phyloP scores from a whole-genome alignment of 2,329 filamentous ascomycete genomes.

The Phialemonium atrogriseum region DNA sequence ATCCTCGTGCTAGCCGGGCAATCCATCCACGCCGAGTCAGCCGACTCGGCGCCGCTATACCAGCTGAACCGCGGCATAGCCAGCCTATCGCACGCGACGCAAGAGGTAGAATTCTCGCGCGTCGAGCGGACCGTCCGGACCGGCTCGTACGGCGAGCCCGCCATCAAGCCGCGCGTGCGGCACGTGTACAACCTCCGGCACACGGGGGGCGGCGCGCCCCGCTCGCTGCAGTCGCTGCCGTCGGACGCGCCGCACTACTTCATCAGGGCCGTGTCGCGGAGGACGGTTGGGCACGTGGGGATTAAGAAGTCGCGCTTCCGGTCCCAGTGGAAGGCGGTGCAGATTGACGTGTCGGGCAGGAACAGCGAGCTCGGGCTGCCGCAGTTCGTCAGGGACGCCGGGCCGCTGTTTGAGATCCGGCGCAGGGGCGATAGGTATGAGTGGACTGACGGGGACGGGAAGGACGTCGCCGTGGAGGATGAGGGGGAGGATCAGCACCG shows the following conservation, averaged over 20 bases:
- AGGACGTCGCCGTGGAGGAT: slow-evolving; percentile 6
- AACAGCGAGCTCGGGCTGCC: slow-evolving; percentile 4
- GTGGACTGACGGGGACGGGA: slow-evolving; percentile 4
- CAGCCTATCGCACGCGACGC: slow-evolving; percentile 10
- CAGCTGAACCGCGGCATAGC: slow-evolving; percentile 16
- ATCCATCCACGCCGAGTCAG: slow-evolving; percentile 16
- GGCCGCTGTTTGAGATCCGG: slow-evolving; percentile 6
- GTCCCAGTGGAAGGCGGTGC: slow-evolving; percentile 8
- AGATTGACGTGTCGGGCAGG: slow-evolving; percentile 7
- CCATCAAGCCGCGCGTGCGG: slow-evolving; percentile 9
- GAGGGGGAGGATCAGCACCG: slow-evolving; percentile 3
- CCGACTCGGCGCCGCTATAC: slow-evolving; percentile 13
- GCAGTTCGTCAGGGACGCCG: slow-evolving; percentile 4
- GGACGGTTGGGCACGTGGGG: slow-evolving; percentile 6
- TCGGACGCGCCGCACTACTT: slow-evolving; percentile 13
- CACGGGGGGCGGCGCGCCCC: background rate
- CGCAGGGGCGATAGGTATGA: slow-evolving; percentile 2
- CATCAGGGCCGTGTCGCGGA: slow-evolving; percentile 10
- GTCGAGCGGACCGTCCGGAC: slow-evolving; percentile 12
- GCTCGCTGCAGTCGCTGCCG: slow-evolving; percentile 9
- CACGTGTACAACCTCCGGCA: slow-evolving; percentile 16
- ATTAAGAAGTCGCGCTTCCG: slow-evolving; percentile 7
- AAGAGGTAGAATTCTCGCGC: slow-evolving; percentile 14
- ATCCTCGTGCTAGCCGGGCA: slow-evolving; percentile 16
- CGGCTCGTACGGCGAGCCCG: slow-evolving; percentile 8